Evolutionary conservation across 495 filamentous ascomycete genomes (phyloP).

Genomic region (Podospora conica): DNA sequence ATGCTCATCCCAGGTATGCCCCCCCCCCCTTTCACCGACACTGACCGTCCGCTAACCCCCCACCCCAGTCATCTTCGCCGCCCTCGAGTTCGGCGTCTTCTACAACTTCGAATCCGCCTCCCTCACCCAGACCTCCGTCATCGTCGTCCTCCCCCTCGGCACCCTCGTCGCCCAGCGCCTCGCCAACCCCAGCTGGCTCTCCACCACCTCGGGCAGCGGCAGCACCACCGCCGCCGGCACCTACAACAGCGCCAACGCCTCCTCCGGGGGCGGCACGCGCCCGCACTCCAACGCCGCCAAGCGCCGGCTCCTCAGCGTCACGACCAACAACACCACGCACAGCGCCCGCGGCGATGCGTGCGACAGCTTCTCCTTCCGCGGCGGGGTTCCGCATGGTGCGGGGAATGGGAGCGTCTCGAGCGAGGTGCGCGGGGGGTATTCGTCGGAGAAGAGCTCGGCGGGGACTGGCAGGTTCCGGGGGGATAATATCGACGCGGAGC

Average conservation of each 20-base stretch:
- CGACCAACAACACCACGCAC: background rate
- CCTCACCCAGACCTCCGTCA: conserved; percentile 59
- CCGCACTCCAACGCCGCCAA: background rate
- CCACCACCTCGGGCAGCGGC: background rate
- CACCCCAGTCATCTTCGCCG: conserved; percentile 58
- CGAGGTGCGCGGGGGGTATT: background rate
- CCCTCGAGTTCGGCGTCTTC: conserved; percentile 49
- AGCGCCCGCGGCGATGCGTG: background rate
- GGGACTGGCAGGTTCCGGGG: background rate
- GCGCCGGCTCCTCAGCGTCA: background rate
- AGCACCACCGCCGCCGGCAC: background rate
- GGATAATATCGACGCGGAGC: conserved; percentile 10
- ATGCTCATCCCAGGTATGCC: conserved; percentile 70
- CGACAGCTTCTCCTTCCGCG: background rate
- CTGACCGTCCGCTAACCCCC: background rate
- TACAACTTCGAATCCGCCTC: conserved; percentile 51
- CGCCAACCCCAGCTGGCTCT: conserved; percentile 19
- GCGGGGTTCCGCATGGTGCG: background rate
- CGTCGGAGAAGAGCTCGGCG: conserved; percentile 2
- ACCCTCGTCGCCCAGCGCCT: conserved; percentile 64
- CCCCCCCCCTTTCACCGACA: background rate
- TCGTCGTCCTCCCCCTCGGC: conserved; percentile 72
- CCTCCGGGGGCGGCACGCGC: no score
- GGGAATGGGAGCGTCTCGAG: background rate
- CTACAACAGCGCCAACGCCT: background rate